Evolutionary conservation across 148 eudicot genomes (phyloP).

Genomic region (Rhododendron ovatum): DNA sequence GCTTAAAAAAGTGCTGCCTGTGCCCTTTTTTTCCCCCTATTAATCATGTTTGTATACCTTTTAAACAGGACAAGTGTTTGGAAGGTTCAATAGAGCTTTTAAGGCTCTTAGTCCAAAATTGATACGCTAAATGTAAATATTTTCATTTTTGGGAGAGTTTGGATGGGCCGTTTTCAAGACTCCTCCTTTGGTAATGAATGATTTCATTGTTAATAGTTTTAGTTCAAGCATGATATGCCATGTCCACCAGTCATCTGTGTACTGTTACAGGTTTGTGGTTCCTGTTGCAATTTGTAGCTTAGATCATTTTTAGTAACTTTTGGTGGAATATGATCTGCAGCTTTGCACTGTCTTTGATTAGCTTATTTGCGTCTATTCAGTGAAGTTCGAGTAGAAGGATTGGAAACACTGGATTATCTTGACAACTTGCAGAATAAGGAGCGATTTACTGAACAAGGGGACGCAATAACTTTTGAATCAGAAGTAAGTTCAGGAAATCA

Average conservation of each 20-base stretch:
- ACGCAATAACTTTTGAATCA: conserved; percentile 83
- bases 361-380: conserved; percentile 31
- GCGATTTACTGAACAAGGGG: conserved; percentile 89
- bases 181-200: background rate
- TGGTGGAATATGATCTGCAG: background rate
- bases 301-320: background rate
- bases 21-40: background rate
- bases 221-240: background rate
- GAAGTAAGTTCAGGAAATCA: conserved; percentile 46
- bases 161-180: background rate
- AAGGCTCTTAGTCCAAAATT: background rate
- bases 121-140: background rate
- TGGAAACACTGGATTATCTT: conserved; percentile 80
- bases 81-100: background rate
- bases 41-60: background rate
- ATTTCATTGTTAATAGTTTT: background rate
- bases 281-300: background rate
- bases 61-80: background rate
- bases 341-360: conserved; percentile 3
- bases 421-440: conserved; percentile 64
- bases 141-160: background rate
- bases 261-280: background rate
- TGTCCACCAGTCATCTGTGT: background rate
- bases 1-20: background rate
- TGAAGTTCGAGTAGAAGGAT: conserved; percentile 89